phyloP scores from a whole-genome alignment of 2,329 filamentous ascomycete species.

The Coniochaeta sp. region DNA sequence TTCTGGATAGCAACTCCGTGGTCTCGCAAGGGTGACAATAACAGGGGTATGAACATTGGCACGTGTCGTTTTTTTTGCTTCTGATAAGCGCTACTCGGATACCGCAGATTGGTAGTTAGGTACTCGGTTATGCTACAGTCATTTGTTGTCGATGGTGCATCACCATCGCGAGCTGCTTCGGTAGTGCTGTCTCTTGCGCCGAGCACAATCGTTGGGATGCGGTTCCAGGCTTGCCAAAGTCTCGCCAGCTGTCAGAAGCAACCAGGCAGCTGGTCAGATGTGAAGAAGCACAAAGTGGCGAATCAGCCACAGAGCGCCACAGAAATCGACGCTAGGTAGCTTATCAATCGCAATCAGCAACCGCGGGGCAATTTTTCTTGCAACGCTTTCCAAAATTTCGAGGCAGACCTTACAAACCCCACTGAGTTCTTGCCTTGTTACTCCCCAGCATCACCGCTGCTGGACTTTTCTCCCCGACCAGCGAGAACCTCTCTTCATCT shows the following conservation, averaged over 20 bases:
- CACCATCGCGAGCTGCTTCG: no score
- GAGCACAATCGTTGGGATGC: no score
- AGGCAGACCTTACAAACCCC: not conserved
- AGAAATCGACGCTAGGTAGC: not conserved
- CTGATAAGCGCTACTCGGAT: not conserved
- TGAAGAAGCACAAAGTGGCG: not conserved
- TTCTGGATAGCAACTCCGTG: not conserved
- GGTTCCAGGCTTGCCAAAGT: no score
- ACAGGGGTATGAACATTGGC: no score
- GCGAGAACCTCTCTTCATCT: not conserved
- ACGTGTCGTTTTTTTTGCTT: no score
- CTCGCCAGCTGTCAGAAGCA: not conserved
- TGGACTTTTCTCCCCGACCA: not conserved
- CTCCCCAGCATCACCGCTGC: not conserved
- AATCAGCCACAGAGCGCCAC: not conserved
- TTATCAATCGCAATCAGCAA: constrained; percentile 3
- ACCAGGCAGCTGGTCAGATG: not conserved
- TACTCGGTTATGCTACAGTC: no score
- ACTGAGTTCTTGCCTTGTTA: not conserved
- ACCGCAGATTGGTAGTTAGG: no score
- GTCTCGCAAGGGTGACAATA: not conserved
- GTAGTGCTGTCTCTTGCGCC: no score
- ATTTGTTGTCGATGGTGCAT: no score
- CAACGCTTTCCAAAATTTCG: not conserved
- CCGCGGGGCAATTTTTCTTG: constrained; percentile 1